Evolutionary conservation across 345 rosid species (phyloP), one percentile per base, ranked within the genome.

Genomic region (Eucalyptus lansdowneana): DNA sequence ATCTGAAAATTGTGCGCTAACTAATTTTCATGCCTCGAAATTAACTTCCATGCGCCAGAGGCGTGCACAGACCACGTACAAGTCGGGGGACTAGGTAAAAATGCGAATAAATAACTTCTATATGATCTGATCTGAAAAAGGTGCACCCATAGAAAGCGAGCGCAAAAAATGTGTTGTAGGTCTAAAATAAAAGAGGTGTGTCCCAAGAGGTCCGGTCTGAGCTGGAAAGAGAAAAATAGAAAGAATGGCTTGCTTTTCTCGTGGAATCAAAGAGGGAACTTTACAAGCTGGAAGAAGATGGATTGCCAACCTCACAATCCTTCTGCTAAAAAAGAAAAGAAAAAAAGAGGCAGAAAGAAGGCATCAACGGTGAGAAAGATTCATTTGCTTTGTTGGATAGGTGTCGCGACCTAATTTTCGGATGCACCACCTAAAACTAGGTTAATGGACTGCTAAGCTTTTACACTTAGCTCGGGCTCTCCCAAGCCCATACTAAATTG

Each of bases 241-340:
- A 9, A 86, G 47, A 12, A 56, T 45, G 53, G 60, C 44, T 53
- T 60, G 87, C 90, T 62, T 90, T 87, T 88, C 58, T 69, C 47
- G 12, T 51, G 37, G 14, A 58, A 54, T 31, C 42, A 54, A 85
- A 24, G 51, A 21, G 24, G 5, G 87, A 29, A 25, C 88, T 92
- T 92, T 92, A 86, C 91, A 91, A 89, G 88, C 86, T 92, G 94
- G 91, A 92, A 60, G 58, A 31, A 50, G 25, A 17, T 50, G 88
- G 47, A 44, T 76, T 40, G 85, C 85, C 85, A 76, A 21, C 85
- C 85, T 76, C 85, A 76, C 85, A 76, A 76, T 21, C 85, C 44
- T 76, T 21, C 2, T 76, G 83, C 85, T 40, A 49, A 4, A 19
- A 37, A 16, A 40, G 17, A 7, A 14, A 34, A 67, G 31, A 11